Base-by-base conservation (phyloP, 768 basidiomycete genomes). In the Pisolithus sp. region DNA sequence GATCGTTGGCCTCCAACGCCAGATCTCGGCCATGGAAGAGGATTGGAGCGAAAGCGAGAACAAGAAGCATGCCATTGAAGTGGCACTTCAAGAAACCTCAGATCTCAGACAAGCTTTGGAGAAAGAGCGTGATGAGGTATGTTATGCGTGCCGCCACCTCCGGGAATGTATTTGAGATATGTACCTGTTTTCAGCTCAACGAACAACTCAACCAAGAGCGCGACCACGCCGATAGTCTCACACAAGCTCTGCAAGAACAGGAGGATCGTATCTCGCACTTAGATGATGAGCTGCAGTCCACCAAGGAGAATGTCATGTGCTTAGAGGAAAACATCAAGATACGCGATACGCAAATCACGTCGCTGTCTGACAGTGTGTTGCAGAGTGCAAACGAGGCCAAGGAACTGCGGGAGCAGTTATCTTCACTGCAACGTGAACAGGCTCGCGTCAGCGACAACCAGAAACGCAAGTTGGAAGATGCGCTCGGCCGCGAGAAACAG, bases 1-100 rank as follows among this genome's bases (percentile, higher is more conserved):
- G 17, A 37, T 76, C 17, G 67, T 70, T 17, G 72, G 69, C 20
- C 63, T 79, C 26, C 75, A 80, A 50, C 63, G 65, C 49, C 71
- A 69, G 56, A 71, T 75, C 15, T 60, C 66, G 5, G 68, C 63
- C 48, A 72, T 83, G 70, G 82, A 85, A 51, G 54, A 65, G 12
- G 80, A 83, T 48, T 81, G 76, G 75, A 75, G 72, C 24, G 78
- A 82, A 42, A 70, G 64, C 53, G 83, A 84, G 61, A 79, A 77
- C 59, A 75, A 69, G 63, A 78, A 72, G 56, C 67, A 65, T 21
- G 80, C 83, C 50, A 65, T 85, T 1, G 82, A 86, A 54, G 66
- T 63, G 23, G 76, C 85, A 50, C 53, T 82, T 18, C 75, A 82
- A 44, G 79, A 81, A 50, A 57, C 77, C 3, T 78, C 73, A 72